A percentile compares a stretch with the other conserved stretches of the same genome.
Evolutionary conservation across 345 rosid genomes (phyloP).

Genomic region (Bruguiera parviflora): DNA sequence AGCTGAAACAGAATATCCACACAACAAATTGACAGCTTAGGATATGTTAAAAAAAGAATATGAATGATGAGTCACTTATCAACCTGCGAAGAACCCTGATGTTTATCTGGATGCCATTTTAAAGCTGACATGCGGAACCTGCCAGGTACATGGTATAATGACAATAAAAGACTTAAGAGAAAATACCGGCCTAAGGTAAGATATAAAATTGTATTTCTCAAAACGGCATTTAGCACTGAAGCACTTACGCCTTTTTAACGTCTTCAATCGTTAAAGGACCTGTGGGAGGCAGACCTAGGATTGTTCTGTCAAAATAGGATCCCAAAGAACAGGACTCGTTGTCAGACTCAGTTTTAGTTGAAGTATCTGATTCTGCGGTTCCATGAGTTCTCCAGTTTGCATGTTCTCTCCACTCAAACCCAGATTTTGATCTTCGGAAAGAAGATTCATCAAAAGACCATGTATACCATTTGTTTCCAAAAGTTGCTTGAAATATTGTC

Average conservation of each 20-base stretch:
- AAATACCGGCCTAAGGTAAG: no score
- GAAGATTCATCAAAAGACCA: conserved; percentile 41
- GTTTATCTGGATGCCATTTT: conserved; percentile 96
- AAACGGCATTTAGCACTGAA: neutral
- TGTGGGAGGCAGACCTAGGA: conserved; percentile 60
- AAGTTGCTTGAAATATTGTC: conserved; percentile 37
- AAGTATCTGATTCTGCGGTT: conserved; percentile 36
- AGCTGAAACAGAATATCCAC: no score
- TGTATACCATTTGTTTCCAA: conserved; percentile 51
- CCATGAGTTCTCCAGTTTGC: conserved; percentile 40
- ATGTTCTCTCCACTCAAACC: conserved; percentile 62
- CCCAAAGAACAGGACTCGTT: conserved; percentile 40
- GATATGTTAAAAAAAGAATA: no score
- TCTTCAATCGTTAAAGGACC: conserved; percentile 70
- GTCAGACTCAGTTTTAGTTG: conserved; percentile 41
- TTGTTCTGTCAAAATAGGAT: conserved; percentile 53
- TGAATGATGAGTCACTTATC: neutral
- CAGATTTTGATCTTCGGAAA: conserved; percentile 31
- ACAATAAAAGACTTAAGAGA: no score
- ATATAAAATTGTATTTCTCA: no score
- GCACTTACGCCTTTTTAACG: conserved; percentile 81
- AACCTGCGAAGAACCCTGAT: conserved; percentile 71
- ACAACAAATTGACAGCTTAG: no score
- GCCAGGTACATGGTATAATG: conserved; percentile 14
- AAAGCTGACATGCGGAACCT: conserved; percentile 71